Conservation (phyloP, 106 monocot genomes). For the Chionographis japonica region DNA sequence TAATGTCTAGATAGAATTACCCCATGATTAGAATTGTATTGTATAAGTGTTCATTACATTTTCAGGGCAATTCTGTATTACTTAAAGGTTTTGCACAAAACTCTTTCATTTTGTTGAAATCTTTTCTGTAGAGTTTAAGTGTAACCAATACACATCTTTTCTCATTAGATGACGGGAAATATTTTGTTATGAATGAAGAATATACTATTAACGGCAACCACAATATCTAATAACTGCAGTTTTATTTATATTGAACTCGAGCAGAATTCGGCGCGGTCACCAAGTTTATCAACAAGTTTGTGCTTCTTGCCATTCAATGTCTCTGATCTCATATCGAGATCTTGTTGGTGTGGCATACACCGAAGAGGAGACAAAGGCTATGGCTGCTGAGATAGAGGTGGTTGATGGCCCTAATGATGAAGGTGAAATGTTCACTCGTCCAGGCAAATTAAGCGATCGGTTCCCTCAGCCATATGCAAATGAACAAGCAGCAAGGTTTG, state of each 20-base stretch:
- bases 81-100: too few relatives aligned
- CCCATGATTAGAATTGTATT: too few relatives aligned
- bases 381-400: slow-evolving; percentile 36
- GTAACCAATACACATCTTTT: too few relatives aligned
- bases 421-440: slow-evolving; percentile 25
- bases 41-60: too few relatives aligned
- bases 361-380: slow-evolving; percentile 39
- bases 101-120: too few relatives aligned
- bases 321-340: slow-evolving; percentile 31
- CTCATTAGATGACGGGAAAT: too few relatives aligned
- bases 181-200: too few relatives aligned
- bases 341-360: slow-evolving; percentile 48
- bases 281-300: slow-evolving; percentile 28
- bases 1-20: too few relatives aligned
- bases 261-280: slow-evolving; percentile 35
- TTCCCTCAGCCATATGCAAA: slow-evolving; percentile 26
- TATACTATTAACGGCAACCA: too few relatives aligned
- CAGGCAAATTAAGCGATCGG: slow-evolving; percentile 21
- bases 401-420: slow-evolving; percentile 28
- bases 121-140: too few relatives aligned
- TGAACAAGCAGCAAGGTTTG: slow-evolving; percentile 28
- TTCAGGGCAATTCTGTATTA: too few relatives aligned
- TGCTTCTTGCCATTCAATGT: slow-evolving; percentile 18
- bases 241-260: slow-evolving; percentile 1
- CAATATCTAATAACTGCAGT: neutral